Conservation (phyloP, 2,329 filamentous ascomycete genomes). For the Neopestalotiopsis sp. region DNA sequence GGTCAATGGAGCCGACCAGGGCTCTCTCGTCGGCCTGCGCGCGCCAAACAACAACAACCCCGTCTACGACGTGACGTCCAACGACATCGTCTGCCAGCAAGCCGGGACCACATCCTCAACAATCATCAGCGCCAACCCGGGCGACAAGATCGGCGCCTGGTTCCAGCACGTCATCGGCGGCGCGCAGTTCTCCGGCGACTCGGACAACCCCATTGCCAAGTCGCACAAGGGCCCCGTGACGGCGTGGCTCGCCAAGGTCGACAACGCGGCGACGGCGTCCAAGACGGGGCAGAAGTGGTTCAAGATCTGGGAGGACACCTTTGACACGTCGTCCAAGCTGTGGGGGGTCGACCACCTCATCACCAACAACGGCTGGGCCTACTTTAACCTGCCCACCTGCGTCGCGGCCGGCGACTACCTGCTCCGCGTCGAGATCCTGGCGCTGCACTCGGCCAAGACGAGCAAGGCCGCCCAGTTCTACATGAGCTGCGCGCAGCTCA, state of each 20-base stretch:
- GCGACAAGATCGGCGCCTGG: slow-evolving; percentile 55
- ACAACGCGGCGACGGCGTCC: slow-evolving; percentile 50
- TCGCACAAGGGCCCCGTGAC: slow-evolving; percentile 61
- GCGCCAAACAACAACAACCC: slow-evolving; percentile 58
- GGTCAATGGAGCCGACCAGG: slow-evolving; percentile 50
- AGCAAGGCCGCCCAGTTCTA: slow-evolving; percentile 47
- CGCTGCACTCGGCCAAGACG: slow-evolving; percentile 53
- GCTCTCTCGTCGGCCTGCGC: slow-evolving; percentile 50
- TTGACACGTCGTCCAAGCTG: slow-evolving; percentile 44
- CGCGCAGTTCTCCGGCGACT: slow-evolving; percentile 26
- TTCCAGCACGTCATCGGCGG: slow-evolving; percentile 62
- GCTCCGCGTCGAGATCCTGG: slow-evolving; percentile 58
- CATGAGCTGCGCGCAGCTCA: slow-evolving; percentile 48
- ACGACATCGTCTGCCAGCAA: slow-evolving; percentile 55
- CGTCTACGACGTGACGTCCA: slow-evolving; percentile 52
- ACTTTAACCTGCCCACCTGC: slow-evolving; percentile 54
- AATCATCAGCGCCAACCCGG: slow-evolving; percentile 54
- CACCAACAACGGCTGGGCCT: slow-evolving; percentile 48
- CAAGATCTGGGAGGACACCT: slow-evolving; percentile 59
- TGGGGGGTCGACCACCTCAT: slow-evolving; percentile 56
- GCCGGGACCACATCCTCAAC: slow-evolving; percentile 44
- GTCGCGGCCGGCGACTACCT: slow-evolving; percentile 60
- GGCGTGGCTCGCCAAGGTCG: slow-evolving; percentile 58
- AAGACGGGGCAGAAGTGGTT: slow-evolving; percentile 53
- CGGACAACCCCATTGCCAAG: slow-evolving; percentile 58